Evolutionary conservation across 1,284 basidiomycete species (phyloP).

Genomic region (Taiwanofungus camphoratus): DNA sequence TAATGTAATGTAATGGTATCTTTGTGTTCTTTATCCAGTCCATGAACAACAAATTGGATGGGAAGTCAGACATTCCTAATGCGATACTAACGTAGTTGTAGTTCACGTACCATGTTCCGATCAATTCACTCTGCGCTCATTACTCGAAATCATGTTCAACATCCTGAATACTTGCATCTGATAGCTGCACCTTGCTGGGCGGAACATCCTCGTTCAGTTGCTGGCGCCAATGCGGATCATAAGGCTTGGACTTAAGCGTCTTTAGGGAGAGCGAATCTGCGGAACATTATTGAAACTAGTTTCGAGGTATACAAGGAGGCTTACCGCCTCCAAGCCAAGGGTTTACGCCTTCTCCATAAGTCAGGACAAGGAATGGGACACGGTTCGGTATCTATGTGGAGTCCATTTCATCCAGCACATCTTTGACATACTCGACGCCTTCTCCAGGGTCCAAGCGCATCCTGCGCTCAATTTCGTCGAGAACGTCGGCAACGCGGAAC

Average conservation of each 20-base stretch:
- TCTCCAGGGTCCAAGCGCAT: conserved; percentile 17
- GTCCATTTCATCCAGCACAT: conserved; percentile 8
- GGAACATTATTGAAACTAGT: neutral
- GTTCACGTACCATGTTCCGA: too few species aligned
- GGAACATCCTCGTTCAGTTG: conserved; percentile 7
- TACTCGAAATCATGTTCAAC: conserved; percentile 10
- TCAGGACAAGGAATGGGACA: conserved; percentile 12
- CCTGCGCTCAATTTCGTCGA: conserved; percentile 15
- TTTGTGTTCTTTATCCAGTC: too few species aligned
- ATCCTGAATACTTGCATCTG: conserved; percentile 6
- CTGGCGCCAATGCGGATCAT: conserved; percentile 14
- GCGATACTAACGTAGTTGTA: too few species aligned
- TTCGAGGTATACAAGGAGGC: neutral
- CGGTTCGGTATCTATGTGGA: neutral
- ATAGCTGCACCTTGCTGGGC: conserved; percentile 2
- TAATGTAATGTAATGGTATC: too few species aligned
- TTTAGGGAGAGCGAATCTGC: conserved; percentile 5
- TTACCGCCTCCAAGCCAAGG: conserved; percentile 11
- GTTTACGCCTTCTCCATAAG: conserved; percentile 9
- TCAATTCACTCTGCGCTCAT: too few species aligned
- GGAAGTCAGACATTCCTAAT: too few species aligned
- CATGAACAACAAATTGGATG: too few species aligned
- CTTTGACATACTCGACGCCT: conserved; percentile 13
- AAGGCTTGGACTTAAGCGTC: neutral
- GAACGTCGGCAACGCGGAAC: conserved; percentile 17